Base-by-base conservation (phyloP, 371 early-diverging fungal species). In the Mortierella sp. region DNA sequence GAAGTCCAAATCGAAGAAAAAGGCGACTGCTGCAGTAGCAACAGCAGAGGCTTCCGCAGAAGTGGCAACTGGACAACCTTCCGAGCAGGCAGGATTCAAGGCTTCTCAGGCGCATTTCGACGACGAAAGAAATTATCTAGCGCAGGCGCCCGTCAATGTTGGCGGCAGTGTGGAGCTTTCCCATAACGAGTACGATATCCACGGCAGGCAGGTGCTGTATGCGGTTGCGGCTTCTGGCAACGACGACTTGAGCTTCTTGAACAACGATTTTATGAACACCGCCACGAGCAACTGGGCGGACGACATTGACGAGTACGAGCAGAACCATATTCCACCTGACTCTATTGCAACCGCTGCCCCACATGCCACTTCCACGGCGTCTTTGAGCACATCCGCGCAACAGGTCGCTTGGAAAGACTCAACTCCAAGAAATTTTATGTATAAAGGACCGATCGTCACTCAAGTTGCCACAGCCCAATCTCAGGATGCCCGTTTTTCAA, bases 271-370 rank as follows among this genome's bases (percentile, higher is more conserved):
- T 27, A 35, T 76, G 70, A 49, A 38, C 70, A 29, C 41, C 4
- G 75, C 54, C 4, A 14, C 49, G 8, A 68, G 70, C 43, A 76
- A 70, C 54, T 76, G 76, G 76, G 76, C 76, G 18, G 76, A 76
- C 27, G 76, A 76, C 29, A 49, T 76, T 16, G 76, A 51, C 16
- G 76, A 76, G 14, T 70, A 49, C 24, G 76, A 72, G 32, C 72
- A 48, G 24, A 48, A 35, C 4, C 72, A 48, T 10, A 5, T 24
- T 27, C 35, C 54, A 16, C 72, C 54, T 35, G 24, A 29, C n/a
- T 54, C 51, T 24, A 51, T 18, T 18, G 35, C 54, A 41, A 51
- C 54, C n/a, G 32, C 72, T 5, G 29, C 24, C 10, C 18, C 63
- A 2, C 16, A 54, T 4, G 3, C 54, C 29, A 48, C 49, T 46